Conservation (phyloP, 441 rosid species). For the Erodium moschatum region DNA sequence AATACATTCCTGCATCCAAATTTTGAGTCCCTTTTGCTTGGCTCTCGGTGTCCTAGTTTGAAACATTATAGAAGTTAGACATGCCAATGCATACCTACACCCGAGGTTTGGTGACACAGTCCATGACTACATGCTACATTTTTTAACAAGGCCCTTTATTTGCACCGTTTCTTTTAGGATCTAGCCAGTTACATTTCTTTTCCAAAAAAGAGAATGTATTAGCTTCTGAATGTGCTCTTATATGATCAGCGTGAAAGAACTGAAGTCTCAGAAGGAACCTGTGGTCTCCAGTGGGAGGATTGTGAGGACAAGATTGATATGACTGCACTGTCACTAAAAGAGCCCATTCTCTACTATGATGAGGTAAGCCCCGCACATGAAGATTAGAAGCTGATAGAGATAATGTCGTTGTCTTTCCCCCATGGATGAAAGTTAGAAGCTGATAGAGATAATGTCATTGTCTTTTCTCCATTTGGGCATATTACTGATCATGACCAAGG, state of each 20-base stretch:
- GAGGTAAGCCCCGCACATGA: slow-evolving; percentile 40
- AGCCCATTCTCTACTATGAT: slow-evolving; percentile 94
- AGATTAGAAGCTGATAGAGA: background rate
- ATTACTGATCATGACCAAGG: slow-evolving; percentile 15
- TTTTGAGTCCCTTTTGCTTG: too few relatives aligned
- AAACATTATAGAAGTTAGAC: too few relatives aligned
- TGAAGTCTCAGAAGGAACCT: slow-evolving; percentile 22
- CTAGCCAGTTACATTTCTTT: background rate
- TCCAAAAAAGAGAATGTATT: background rate
- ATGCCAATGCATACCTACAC: too few relatives aligned
- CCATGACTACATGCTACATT: too few relatives aligned
- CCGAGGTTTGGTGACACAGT: too few relatives aligned
- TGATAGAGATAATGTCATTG: slow-evolving; percentile 2
- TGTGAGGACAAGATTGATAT: slow-evolving; percentile 63
- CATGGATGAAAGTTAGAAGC: background rate
- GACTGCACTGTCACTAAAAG: slow-evolving; percentile 65
- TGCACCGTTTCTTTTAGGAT: background rate
- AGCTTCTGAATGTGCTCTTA: slow-evolving; percentile 7
- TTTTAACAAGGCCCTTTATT: too few relatives aligned
- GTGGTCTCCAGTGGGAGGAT: slow-evolving; percentile 60
- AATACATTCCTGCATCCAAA: too few relatives aligned
- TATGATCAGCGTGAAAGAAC: slow-evolving; percentile 33
- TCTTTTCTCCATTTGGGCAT: slow-evolving; percentile 9
- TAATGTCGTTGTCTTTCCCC: slow-evolving; percentile 10
- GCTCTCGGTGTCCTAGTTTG: too few relatives aligned